These are phyloP conservation scores for Striga hermonthica DNA, from an alignment of 305 asterid species.

Conservation along the genomic window DNA sequence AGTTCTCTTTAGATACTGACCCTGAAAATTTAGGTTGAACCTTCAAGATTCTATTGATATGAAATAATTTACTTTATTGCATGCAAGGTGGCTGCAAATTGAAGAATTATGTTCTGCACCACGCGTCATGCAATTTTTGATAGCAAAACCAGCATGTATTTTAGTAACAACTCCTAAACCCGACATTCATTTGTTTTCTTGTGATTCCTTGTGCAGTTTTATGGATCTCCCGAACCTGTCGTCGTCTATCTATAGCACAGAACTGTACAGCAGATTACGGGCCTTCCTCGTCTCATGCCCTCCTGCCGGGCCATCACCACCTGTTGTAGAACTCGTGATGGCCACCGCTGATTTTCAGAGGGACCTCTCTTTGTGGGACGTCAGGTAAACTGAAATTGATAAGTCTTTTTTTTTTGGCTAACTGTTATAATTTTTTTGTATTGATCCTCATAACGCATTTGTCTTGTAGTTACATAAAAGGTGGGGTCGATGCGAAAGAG, in stretches of 20 bases:
- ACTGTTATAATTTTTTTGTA: neutral
- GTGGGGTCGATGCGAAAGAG: constrained; percentile 92
- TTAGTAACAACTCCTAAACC: neutral
- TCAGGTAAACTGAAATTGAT: constrained; percentile 45
- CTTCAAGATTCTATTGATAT: neutral
- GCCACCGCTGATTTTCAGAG: constrained; percentile 88
- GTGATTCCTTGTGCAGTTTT: constrained; percentile 50
- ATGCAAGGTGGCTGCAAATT: neutral
- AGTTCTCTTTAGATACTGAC: too few species aligned
- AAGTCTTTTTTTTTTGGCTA: neutral
- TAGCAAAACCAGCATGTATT: neutral
- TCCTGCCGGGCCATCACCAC: constrained; percentile 75
- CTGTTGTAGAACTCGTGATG: constrained; percentile 70
- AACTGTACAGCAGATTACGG: constrained; percentile 67
- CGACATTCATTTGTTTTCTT: constrained; percentile 24
- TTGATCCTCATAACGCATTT: constrained; percentile 18
- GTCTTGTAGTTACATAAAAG: constrained; percentile 70
- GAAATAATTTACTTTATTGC: neutral
- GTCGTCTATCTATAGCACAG: constrained; percentile 79
- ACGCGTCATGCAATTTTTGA: too few species aligned
- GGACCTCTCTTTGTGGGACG: constrained; percentile 76
- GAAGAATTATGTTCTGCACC: neutral
- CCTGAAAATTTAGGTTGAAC: too few species aligned
- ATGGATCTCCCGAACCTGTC: constrained; percentile 91
- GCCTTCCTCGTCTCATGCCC: constrained; percentile 82